phyloP scores from a whole-genome alignment of 2,329 filamentous ascomycete species.

The Geosmithia morbida region DNA sequence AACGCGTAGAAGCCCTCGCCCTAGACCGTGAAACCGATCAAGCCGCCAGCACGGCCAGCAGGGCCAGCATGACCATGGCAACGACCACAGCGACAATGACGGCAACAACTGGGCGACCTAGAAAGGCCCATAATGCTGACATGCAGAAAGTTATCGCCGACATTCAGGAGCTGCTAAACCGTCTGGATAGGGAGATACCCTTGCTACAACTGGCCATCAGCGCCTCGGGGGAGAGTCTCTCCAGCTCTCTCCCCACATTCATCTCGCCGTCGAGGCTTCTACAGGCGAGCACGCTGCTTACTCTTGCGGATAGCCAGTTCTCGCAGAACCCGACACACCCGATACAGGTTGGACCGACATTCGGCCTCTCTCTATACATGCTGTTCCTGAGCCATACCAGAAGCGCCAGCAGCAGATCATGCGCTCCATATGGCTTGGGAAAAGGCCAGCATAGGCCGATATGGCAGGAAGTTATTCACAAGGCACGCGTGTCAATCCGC shows the following conservation, averaged over 20 bases:
- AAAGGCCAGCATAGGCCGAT: constrained; percentile 46
- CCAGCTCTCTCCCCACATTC: constrained; percentile 61
- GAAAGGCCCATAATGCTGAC: not conserved
- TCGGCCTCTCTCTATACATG: constrained; percentile 87
- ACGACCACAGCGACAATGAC: not conserved
- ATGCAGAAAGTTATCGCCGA: constrained; percentile 47
- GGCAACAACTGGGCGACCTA: not conserved
- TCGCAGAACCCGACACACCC: constrained; percentile 44
- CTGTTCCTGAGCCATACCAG: constrained; percentile 66
- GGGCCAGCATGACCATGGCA: too few relatives aligned
- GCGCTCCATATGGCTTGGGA: constrained; percentile 11
- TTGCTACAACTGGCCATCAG: constrained; percentile 88
- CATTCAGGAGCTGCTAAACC: constrained; percentile 58
- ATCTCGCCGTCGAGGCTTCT: constrained; percentile 84
- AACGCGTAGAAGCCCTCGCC: constrained; percentile 57
- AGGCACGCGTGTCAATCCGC: constrained; percentile 69
- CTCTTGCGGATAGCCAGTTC: constrained; percentile 75
- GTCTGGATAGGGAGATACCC: constrained; percentile 84
- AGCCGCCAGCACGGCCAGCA: not conserved
- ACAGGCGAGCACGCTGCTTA: constrained; percentile 86
- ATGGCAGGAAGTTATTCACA: constrained; percentile 96
- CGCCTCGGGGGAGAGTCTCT: constrained; percentile 78
- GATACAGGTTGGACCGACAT: constrained; percentile 76
- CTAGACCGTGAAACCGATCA: constrained; percentile 37
- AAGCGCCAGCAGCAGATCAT: not conserved